phyloP scores from a whole-genome alignment of 352 stramenopile species.

The Pythium aristosporum region DNA sequence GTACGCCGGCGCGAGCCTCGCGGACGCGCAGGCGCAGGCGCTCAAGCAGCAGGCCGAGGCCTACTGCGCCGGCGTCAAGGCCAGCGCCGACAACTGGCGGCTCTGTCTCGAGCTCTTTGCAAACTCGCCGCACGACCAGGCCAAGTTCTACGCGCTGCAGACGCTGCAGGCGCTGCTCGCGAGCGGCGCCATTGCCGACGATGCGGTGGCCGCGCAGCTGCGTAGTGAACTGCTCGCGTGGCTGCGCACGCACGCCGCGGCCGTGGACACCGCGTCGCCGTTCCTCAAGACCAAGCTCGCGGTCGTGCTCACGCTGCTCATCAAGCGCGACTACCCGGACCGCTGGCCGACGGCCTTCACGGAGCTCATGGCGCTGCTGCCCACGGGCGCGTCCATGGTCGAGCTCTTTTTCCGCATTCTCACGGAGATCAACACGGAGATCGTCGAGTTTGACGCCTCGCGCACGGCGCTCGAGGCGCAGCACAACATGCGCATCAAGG shows the following conservation, averaged over 20 bases:
- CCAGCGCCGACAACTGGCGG: constrained; percentile 45
- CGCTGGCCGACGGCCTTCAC: constrained; percentile 84
- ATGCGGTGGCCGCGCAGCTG: constrained; percentile 50
- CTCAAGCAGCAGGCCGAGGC: constrained; percentile 72
- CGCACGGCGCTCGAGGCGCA: constrained; percentile 52
- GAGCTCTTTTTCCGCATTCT: constrained; percentile 91
- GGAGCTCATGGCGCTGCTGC: constrained; percentile 77
- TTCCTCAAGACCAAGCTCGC: constrained; percentile 87
- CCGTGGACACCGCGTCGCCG: constrained; percentile 57
- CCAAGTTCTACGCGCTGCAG: constrained; percentile 85
- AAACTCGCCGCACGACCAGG: constrained; percentile 60
- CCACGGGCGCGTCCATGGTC: constrained; percentile 71
- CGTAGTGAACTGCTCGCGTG: constrained; percentile 58
- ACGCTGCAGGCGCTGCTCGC: constrained; percentile 62
- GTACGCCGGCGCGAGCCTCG: constrained; percentile 53
- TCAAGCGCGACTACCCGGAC: constrained; percentile 89
- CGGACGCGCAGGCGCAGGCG: constrained; percentile 50
- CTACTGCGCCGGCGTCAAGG: constrained; percentile 66
- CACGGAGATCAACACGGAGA: constrained; percentile 90
- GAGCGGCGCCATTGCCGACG: constrained; percentile 31
- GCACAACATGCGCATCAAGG: constrained; percentile 86
- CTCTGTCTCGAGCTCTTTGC: constrained; percentile 73
- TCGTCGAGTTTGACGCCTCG: constrained; percentile 85
- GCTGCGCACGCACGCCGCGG: constrained; percentile 58
- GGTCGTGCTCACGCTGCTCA: constrained; percentile 76